Evolutionary conservation across 177 flowering plant species (phyloP).

Genomic region (Vitis hybrid): DNA sequence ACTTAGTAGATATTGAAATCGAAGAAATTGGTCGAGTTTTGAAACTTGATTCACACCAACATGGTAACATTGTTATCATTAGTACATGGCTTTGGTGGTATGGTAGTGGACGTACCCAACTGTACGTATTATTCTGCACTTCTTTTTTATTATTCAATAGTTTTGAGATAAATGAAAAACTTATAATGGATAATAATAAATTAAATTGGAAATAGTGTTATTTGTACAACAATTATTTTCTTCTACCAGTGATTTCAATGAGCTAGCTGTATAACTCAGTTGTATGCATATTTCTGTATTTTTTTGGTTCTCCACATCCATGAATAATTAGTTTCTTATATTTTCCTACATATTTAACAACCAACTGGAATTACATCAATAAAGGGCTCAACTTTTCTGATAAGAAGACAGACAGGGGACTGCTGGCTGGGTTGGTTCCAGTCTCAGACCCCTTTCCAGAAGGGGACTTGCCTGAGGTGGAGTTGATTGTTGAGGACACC

Average conservation of each 20-base stretch:
- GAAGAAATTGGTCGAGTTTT: constrained; percentile 38
- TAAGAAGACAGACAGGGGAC: constrained; percentile 63
- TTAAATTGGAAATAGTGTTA: no score
- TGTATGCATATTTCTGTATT: no score
- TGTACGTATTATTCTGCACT: constrained; percentile 22
- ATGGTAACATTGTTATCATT: constrained; percentile 46
- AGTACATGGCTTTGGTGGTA: constrained; percentile 74
- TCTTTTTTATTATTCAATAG: no score
- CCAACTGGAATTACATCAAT: no score
- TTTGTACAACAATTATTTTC: no score
- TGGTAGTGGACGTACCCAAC: constrained; percentile 39
- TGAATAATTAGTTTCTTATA: no score
- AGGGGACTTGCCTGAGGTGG: constrained; percentile 72
- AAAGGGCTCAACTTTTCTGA: constrained; percentile 64
- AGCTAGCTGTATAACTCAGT: no score
- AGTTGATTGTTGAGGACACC: constrained; percentile 69
- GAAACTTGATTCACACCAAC: constrained; percentile 40
- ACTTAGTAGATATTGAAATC: constrained; percentile 44
- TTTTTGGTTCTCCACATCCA: no score
- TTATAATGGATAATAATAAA: no score
- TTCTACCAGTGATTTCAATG: no score
- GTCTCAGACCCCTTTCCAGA: constrained; percentile 51
- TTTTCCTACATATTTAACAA: no score
- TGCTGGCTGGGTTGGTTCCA: constrained; percentile 81
- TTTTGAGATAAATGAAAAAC: no score